phyloP scores from a whole-genome alignment of 768 basidiomycete species.

The Pluteus cervinus region DNA sequence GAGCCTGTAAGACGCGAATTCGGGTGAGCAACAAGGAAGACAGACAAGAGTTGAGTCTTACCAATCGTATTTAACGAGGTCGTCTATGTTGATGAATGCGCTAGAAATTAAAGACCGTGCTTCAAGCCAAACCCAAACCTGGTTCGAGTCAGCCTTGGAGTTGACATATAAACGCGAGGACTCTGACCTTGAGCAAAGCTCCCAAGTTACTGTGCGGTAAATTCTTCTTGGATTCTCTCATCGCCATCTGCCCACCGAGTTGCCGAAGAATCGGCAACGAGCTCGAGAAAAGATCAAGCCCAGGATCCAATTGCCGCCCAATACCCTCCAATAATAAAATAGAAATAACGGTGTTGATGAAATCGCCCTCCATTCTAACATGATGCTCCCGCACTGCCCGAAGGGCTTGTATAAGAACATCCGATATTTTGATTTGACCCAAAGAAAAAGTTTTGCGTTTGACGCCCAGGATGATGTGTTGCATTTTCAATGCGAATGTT shows the following conservation, averaged over 20 bases:
- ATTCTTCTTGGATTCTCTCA: conserved; percentile 47
- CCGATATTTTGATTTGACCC: conserved; percentile 94
- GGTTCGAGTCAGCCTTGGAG: conserved; percentile 6
- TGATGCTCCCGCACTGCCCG: conserved; percentile 84
- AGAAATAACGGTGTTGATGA: conserved; percentile 95
- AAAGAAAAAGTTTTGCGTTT: conserved; percentile 97
- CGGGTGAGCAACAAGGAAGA: not conserved
- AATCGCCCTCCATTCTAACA: conserved; percentile 98
- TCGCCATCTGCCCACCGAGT: conserved; percentile 87
- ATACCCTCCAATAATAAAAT: conserved; percentile 94
- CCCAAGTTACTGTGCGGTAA: conserved; percentile 70
- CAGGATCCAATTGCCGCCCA: conserved; percentile 88
- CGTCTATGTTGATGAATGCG: conserved; percentile 76
- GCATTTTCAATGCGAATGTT: conserved; percentile 97
- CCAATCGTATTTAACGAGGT: conserved; percentile 84
- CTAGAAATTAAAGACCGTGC: conserved; percentile 81
- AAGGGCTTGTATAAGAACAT: conserved; percentile 86
- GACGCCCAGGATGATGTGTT: conserved; percentile 87
- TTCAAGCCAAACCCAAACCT: conserved; percentile 95
- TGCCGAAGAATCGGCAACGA: conserved; percentile 91
- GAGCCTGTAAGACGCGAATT: conserved; percentile 13
- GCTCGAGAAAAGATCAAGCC: conserved; percentile 91
- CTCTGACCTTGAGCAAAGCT: conserved; percentile 78
- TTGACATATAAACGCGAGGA: not conserved
- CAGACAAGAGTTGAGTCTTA: conserved; percentile 28